phyloP scores from a whole-genome alignment of 1,284 basidiomycete genomes.

The Cryptococcus sp. region DNA sequence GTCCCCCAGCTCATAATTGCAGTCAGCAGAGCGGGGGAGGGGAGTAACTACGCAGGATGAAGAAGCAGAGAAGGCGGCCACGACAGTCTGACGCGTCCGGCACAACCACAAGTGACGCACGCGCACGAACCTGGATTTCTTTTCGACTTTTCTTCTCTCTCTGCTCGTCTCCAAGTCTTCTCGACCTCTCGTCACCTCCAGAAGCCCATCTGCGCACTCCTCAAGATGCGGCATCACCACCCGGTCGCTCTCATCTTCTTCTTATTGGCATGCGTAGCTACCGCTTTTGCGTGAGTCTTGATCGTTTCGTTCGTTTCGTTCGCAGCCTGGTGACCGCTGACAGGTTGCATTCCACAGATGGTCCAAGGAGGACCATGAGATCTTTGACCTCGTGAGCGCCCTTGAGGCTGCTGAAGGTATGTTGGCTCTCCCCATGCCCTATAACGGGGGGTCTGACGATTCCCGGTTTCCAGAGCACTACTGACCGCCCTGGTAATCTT shows the following conservation, averaged over 20 bases:
- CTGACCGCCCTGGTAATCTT: background rate
- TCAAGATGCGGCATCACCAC: background rate
- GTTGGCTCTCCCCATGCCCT: conserved; percentile 2
- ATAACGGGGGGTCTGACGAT: conserved; percentile 3
- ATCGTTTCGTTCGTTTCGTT: background rate
- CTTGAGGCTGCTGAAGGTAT: conserved; percentile 76
- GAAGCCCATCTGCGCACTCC: background rate
- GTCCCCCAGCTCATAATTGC: too few relatives aligned
- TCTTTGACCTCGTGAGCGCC: conserved; percentile 88
- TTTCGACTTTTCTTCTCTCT: too few relatives aligned
- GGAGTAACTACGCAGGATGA: too few relatives aligned
- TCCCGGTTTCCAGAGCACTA: background rate
- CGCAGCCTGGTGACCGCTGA: background rate
- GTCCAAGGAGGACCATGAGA: conserved; percentile 81
- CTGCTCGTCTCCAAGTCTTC: too few relatives aligned
- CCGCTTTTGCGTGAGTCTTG: conserved; percentile 9
- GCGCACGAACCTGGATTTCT: too few relatives aligned
- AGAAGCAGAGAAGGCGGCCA: too few relatives aligned
- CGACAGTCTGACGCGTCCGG: too few relatives aligned
- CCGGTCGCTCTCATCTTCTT: background rate
- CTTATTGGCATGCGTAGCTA: background rate
- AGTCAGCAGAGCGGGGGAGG: too few relatives aligned
- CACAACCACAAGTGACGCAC: too few relatives aligned
- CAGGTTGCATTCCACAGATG: conserved; percentile 20
- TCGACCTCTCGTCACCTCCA: too few relatives aligned